Evolutionary conservation across 225 moss, liverwort and hornwort species (phyloP).

Genomic region (Pleurozium schreberi): DNA sequence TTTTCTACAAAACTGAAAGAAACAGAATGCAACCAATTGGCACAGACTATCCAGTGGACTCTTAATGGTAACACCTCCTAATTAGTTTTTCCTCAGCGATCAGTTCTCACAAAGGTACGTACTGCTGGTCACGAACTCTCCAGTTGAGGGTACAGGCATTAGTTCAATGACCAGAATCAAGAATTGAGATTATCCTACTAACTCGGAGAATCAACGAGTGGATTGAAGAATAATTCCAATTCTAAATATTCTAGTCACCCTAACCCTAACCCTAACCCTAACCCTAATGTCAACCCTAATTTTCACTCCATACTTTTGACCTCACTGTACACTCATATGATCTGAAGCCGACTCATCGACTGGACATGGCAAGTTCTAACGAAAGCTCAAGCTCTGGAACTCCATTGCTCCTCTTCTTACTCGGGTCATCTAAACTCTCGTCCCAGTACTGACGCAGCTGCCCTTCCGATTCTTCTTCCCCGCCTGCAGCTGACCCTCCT

Average conservation of each 20-base stretch:
- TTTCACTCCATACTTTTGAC: neutral
- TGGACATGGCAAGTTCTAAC: constrained; percentile 30
- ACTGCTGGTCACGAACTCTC: neutral
- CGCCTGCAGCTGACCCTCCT: constrained; percentile 1
- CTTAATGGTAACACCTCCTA: neutral
- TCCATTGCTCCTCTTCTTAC: neutral
- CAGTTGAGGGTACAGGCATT: neutral
- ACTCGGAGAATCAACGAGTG: neutral
- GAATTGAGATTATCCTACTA: constrained; percentile 1
- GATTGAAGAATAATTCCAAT: neutral
- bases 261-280: neutral
- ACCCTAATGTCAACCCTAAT: neutral
- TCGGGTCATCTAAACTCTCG: neutral
- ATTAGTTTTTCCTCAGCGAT: neutral
- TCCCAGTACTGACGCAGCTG: neutral
- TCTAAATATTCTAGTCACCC: constrained; percentile 3
- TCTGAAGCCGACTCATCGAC: neutral
- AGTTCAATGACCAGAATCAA: constrained; percentile 15
- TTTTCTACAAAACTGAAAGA: neutral
- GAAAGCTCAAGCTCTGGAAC: constrained; percentile 12
- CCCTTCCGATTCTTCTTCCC: neutral
- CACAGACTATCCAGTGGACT: neutral
- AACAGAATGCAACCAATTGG: neutral
- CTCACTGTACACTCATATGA: neutral
- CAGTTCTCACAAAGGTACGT: neutral